Percentiles rank a stretch among this genome's conserved stretches.
Evolutionary conservation across 345 rosid genomes (phyloP).

Genomic region (Dovyalis caffra): DNA sequence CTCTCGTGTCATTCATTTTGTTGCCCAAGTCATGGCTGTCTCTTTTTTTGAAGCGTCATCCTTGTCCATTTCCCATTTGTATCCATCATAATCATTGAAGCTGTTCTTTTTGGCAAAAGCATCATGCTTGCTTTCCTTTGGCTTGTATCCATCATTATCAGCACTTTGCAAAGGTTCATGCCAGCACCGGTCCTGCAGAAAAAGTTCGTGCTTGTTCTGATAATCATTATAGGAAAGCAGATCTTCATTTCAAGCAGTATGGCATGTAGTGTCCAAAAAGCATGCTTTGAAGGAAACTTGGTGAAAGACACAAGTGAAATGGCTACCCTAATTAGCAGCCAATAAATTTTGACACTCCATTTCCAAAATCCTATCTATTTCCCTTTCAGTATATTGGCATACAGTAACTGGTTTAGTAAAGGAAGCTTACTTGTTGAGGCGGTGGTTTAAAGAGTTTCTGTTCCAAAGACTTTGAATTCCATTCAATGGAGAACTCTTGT

Average conservation of each 20-base stretch:
- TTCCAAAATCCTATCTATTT: background rate
- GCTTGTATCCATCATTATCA: background rate
- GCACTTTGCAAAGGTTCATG: background rate
- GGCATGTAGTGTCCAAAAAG: background rate
- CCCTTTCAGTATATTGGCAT: background rate
- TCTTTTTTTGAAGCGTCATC: constrained; percentile 17
- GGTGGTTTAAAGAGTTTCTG: constrained; percentile 49
- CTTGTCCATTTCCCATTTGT: constrained; percentile 17
- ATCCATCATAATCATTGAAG: constrained; percentile 13
- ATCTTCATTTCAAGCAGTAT: background rate
- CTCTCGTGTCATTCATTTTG: constrained; percentile 1
- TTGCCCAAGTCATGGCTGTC: constrained; percentile 5
- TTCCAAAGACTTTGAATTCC: constrained; percentile 68
- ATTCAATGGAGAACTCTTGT: constrained; percentile 51
- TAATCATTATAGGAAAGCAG: background rate
- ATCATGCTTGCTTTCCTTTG: background rate
- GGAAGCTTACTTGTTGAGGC: constrained; percentile 35
- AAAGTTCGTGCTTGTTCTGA: background rate
- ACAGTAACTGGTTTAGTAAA: background rate
- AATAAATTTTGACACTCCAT: background rate
- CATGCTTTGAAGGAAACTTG: background rate
- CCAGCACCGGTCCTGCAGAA: constrained; percentile 26
- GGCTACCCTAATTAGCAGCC: background rate
- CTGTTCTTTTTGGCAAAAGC: background rate
- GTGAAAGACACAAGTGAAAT: background rate